phyloP scores from a whole-genome alignment of 2,329 filamentous ascomycete species.

The Paracorniculantispora psalliotae region DNA sequence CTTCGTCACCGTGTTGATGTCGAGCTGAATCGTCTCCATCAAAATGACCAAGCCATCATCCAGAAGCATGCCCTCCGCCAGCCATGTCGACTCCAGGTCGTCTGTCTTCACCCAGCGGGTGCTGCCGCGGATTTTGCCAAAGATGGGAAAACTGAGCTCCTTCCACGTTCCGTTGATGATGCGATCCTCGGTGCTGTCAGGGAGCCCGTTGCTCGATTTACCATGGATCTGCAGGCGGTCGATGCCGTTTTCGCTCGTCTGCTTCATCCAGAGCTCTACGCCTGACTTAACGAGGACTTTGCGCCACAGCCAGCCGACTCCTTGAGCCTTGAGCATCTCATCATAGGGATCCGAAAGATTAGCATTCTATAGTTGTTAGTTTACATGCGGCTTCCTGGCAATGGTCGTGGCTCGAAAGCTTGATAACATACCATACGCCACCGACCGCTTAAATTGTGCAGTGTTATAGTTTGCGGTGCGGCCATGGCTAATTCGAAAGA shows the following conservation, averaged over 20 bases:
- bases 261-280: neutral
- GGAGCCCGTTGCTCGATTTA: neutral
- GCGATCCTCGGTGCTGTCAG: neutral
- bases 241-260: neutral
- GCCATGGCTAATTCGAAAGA: neutral
- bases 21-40: neutral
- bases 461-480: neutral
- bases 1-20: neutral
- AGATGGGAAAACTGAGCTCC: slow-evolving; percentile 1
- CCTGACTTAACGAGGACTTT: neutral
- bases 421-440: neutral
- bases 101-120: neutral
- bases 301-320: slow-evolving; percentile 5
- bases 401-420: neutral
- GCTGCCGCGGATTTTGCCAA: slow-evolving; percentile 5
- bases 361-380: neutral
- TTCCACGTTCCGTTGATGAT: neutral
- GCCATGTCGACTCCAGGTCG: neutral
- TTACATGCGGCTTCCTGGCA: neutral
- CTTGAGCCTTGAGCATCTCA: slow-evolving; percentile 5
- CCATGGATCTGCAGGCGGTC: neutral
- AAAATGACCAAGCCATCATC: neutral
- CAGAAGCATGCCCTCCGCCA: slow-evolving; percentile 1
- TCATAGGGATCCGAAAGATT: neutral
- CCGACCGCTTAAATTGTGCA: neutral